phyloP scores from a whole-genome alignment of 495 filamentous ascomycete species.

The Saxophila tyrrhenica region DNA sequence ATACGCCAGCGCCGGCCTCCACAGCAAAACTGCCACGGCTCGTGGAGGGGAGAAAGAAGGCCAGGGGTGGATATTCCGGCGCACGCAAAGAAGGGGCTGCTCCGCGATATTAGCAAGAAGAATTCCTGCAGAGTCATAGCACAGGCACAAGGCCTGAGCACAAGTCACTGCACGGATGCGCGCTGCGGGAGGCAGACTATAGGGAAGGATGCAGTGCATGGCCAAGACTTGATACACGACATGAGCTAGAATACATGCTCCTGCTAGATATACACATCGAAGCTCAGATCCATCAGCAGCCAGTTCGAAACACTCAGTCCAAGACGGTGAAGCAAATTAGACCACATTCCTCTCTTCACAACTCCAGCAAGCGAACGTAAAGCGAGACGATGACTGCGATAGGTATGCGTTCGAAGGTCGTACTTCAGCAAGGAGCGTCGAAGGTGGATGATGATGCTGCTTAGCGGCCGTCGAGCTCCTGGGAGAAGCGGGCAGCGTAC shows the following conservation, averaged over 20 bases:
- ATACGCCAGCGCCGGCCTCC: too few species aligned
- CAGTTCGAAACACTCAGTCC: neutral
- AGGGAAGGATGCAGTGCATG: neutral
- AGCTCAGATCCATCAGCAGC: neutral
- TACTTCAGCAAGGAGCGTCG: neutral
- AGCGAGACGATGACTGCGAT: neutral
- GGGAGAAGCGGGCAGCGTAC: constrained; percentile 13
- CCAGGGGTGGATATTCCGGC: neutral
- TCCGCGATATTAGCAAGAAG: too few species aligned
- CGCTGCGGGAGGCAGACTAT: too few species aligned
- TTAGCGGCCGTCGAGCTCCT: constrained; percentile 12
- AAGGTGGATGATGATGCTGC: neutral
- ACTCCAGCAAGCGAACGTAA: neutral
- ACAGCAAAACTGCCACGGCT: too few species aligned
- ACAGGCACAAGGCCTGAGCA: too few species aligned
- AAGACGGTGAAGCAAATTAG: neutral
- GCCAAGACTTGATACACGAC: neutral
- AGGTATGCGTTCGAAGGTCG: neutral
- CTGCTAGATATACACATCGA: neutral
- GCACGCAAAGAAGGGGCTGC: neutral
- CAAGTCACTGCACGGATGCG: too few species aligned
- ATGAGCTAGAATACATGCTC: neutral
- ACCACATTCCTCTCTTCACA: neutral
- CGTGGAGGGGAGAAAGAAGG: neutral
- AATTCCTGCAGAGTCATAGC: too few species aligned